phyloP scores from a whole-genome alignment of 2,329 filamentous ascomycete genomes.

The Rhinocladiella similis region DNA sequence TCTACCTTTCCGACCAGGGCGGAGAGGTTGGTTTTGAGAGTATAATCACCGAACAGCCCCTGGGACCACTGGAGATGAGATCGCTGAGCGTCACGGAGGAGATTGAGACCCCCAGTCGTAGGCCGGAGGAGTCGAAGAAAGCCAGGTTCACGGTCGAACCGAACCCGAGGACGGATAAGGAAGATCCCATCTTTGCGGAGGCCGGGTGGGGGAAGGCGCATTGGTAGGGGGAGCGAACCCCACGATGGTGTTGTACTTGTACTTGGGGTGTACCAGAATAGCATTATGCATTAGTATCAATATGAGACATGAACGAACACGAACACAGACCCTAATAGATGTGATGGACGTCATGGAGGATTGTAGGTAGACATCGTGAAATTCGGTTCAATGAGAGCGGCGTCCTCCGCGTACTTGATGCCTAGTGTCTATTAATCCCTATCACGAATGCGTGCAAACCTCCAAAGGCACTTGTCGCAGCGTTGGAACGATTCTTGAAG shows the following conservation, averaged over 20 bases:
- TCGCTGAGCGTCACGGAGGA: background rate
- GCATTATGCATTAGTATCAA: too few relatives aligned
- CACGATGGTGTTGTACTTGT: too few relatives aligned
- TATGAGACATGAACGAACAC: too few relatives aligned
- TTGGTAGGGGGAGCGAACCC: too few relatives aligned
- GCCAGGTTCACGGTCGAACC: background rate
- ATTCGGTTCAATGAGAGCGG: too few relatives aligned
- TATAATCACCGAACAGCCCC: conserved; percentile 1
- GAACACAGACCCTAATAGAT: too few relatives aligned
- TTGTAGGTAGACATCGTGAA: too few relatives aligned
- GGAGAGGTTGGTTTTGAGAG: conserved; percentile 15
- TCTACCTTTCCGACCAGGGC: conserved; percentile 4
- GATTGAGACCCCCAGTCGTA: conserved; percentile 6
- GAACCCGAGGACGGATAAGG: background rate
- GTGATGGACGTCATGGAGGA: background rate
- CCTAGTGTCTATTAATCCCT: too few relatives aligned
- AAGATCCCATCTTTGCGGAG: background rate
- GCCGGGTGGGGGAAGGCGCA: background rate
- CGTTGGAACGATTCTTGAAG: conserved; percentile 65
- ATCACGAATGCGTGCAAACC: conserved; percentile 52
- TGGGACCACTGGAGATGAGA: background rate
- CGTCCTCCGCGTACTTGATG: too few relatives aligned
- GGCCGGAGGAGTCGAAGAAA: background rate
- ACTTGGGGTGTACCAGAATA: too few relatives aligned
- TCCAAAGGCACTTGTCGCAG: conserved; percentile 33